These are phyloP conservation scores for Trifolium pratense DNA, from an alignment of 306 rosid species.

Conservation along the genomic window DNA sequence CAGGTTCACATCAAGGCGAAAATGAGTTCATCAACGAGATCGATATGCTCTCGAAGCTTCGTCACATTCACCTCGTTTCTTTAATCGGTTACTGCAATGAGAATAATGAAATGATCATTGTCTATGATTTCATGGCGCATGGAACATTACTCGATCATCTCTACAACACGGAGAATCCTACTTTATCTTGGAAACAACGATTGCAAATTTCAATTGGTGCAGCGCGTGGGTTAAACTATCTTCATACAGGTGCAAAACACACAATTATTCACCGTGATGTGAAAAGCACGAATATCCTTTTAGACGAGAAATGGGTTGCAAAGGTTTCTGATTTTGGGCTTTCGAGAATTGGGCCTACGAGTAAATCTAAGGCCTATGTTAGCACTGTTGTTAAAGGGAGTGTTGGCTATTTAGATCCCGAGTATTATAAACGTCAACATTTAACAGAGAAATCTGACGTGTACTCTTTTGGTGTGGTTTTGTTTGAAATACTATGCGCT, in stretches of 20 bases:
- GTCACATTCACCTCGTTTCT: slow-evolving; percentile 52
- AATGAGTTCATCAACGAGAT: slow-evolving; percentile 58
- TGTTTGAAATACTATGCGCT: slow-evolving; percentile 58
- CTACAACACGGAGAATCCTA: slow-evolving; percentile 41
- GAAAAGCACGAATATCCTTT: slow-evolving; percentile 56
- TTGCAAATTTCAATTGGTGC: slow-evolving; percentile 54
- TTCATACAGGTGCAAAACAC: slow-evolving; percentile 51
- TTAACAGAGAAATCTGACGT: slow-evolving; percentile 66
- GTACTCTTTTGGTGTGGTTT: slow-evolving; percentile 64
- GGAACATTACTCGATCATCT: slow-evolving; percentile 64
- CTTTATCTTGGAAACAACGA: slow-evolving; percentile 53
- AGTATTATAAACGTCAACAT: slow-evolving; percentile 49
- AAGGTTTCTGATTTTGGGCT: slow-evolving; percentile 67
- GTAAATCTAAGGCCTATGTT: slow-evolving; percentile 39
- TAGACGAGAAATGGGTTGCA: slow-evolving; percentile 56
- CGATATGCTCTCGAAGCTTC: slow-evolving; percentile 53
- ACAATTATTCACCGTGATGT: slow-evolving; percentile 70
- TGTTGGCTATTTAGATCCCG: slow-evolving; percentile 53
- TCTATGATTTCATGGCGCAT: slow-evolving; percentile 60
- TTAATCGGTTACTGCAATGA: slow-evolving; percentile 53
- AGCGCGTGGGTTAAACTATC: slow-evolving; percentile 61
- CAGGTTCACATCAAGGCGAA: slow-evolving; percentile 49
- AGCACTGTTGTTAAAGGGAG: slow-evolving; percentile 52
- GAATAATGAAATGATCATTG: slow-evolving; percentile 48
- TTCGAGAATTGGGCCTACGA: slow-evolving; percentile 52